Percentiles rank a stretch among this genome's conserved stretches.
phyloP scores from a whole-genome alignment of 192 early-diverging fungal genomes.

The Mortierella claussenii region DNA sequence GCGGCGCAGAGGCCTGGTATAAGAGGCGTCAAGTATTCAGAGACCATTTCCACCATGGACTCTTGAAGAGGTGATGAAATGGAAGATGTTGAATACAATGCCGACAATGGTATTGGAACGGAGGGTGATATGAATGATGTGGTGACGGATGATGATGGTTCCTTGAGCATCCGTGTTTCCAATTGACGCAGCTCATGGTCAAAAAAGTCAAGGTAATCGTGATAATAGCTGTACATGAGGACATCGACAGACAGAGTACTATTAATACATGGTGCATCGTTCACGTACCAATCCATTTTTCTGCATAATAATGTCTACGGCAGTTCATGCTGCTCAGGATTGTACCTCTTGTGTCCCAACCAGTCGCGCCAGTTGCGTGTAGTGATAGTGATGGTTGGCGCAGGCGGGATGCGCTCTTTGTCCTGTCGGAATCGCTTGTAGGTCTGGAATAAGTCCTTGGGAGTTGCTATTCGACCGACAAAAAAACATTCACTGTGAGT shows the following conservation, averaged over 20 bases:
- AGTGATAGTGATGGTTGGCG: conserved; percentile 40
- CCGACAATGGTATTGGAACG: neutral
- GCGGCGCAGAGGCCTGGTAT: conserved; percentile 45
- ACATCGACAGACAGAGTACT: no score
- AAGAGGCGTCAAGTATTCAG: conserved; percentile 35
- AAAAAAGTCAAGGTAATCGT: conserved; percentile 50
- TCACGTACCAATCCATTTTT: no score
- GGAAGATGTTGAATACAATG: conserved; percentile 6
- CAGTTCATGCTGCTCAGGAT: no score
- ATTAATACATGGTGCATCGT: no score
- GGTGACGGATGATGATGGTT: neutral
- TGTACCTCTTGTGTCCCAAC: conserved; percentile 43
- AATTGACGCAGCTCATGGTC: conserved; percentile 31
- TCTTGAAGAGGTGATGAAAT: neutral
- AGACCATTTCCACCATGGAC: conserved; percentile 23
- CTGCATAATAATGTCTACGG: no score
- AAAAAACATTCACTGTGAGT: no score
- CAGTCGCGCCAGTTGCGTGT: conserved; percentile 46
- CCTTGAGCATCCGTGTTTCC: conserved; percentile 4
- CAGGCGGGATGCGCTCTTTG: conserved; percentile 46
- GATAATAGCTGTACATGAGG: conserved; percentile 40
- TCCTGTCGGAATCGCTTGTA: conserved; percentile 41
- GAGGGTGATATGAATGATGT: neutral
- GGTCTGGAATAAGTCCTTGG: conserved; percentile 36
- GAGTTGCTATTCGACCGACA: conserved; percentile 18